Base-by-base conservation (phyloP, 1,284 basidiomycete species). In the Sporisorium graminicola region DNA sequence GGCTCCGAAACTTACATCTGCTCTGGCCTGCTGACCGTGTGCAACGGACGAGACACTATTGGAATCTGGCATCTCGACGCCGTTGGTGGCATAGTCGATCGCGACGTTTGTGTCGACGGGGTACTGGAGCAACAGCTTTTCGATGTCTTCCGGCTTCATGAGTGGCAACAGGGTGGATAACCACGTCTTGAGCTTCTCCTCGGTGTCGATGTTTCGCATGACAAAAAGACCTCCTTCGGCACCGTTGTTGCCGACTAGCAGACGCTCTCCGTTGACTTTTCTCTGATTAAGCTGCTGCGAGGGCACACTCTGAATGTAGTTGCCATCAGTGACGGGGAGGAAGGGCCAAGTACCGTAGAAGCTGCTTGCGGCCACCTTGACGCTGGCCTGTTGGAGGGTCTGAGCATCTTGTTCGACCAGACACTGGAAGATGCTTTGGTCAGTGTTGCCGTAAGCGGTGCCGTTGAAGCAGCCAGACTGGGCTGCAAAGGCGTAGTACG, bases 171-270 rank as follows among this genome's bases (percentile, higher is more conserved):
- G 27, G 3, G 57, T 58, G 13, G 26, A 54, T 37, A 73, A 44
- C 64, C 65, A 73, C 7, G 26, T 49, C 24, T 20, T 56, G 29
- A 73, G 18, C 22, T 67, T 53, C 1, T 43, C 22, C 37, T 73
- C 60, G 5, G 60, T 67, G 22, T 49, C 52, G 33, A 67, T 73
- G 50, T 54, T 35, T 16, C 57, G 52, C 35, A 31, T 46, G 6
- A 66, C 60, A 33, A 73, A 73, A 22, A 60, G 22, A 1, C 16
- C 53, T 5, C 70, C 70, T 24, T 73, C 70, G 5, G 59, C 70
- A 10, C 57, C 70, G 20, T 73, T 67, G 57, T 73, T 73, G 22
- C 70, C 70, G 22, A 73, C 65, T 14, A 73, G 54, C 22, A 67
- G 47, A 16, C 44, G 52, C 37, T 57, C 51, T 9, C 70, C 70